Conservation (phyloP, 2,329 filamentous ascomycete species). For the Niveomyces coronatus region DNA sequence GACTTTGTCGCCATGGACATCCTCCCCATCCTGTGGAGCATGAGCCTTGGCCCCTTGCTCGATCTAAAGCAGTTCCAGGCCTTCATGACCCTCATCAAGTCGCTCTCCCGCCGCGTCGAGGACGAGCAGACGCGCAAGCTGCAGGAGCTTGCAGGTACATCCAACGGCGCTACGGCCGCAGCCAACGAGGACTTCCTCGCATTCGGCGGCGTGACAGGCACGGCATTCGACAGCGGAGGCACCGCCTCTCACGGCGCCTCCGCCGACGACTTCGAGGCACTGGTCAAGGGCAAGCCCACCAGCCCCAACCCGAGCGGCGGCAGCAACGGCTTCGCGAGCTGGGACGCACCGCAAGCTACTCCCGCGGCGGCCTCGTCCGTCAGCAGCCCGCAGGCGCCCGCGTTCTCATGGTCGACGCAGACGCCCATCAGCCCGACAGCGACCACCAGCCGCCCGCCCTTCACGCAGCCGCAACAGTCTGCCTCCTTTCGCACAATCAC, state of each 20-base stretch:
- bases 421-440: conserved; percentile 27
- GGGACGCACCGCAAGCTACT: conserved; percentile 33
- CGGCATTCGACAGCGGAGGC: conserved; percentile 39
- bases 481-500: conserved; percentile 47
- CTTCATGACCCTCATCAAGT: conserved; percentile 85
- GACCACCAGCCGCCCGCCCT: conserved; percentile 7
- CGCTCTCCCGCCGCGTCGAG: conserved; percentile 69
- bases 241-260: conserved; percentile 45
- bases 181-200: conserved; percentile 58
- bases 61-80: conserved; percentile 78
- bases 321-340: conserved; percentile 34
- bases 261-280: conserved; percentile 72
- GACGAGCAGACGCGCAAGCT: conserved; percentile 82
- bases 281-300: conserved; percentile 61
- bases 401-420: conserved; percentile 57
- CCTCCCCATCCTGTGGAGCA: conserved; percentile 80
- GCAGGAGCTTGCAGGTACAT: conserved; percentile 63
- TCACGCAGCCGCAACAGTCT: conserved; percentile 21
- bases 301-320: conserved; percentile 19
- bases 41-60: conserved; percentile 81
- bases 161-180: conserved; percentile 37
- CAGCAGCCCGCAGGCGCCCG: conserved; percentile 31
- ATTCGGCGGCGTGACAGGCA: conserved; percentile 57
- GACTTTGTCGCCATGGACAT: conserved; percentile 91
- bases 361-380: conserved; percentile 26